These are phyloP conservation scores for Hyphopichia fennica DNA, from an alignment of 1,139 yeast species.

Conservation along the genomic window DNA sequence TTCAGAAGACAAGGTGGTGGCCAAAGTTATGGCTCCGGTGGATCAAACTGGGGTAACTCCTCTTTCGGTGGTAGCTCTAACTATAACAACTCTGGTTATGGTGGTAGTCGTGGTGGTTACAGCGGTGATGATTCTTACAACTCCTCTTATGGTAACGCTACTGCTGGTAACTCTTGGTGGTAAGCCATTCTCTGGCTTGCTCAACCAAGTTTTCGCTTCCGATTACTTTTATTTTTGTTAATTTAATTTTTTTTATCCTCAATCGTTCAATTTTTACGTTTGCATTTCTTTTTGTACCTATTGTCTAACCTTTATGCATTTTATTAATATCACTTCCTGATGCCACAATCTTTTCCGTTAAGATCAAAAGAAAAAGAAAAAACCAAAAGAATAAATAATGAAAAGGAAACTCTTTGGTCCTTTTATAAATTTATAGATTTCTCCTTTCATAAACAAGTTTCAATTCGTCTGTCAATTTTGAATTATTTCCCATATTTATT, in stretches of 20 bases:
- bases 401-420: constrained; percentile 11
- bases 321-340: constrained; percentile 17
- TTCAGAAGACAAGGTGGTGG: constrained; percentile 52
- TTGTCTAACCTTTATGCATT: constrained; percentile 5
- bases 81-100: constrained; percentile 19
- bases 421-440: background rate
- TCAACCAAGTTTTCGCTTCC: background rate
- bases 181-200: constrained; percentile 12
- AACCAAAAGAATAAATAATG: constrained; percentile 11
- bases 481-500: constrained; percentile 15
- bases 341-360: constrained; percentile 29
- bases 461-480: constrained; percentile 6
- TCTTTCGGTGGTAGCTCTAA: constrained; percentile 20
- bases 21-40: constrained; percentile 23
- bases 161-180: constrained; percentile 44
- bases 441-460: background rate
- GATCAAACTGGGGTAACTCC: constrained; percentile 28
- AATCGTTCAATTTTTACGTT: constrained; percentile 10
- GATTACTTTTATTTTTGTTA: too few species aligned
- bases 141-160: constrained; percentile 34
- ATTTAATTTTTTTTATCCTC: constrained; percentile 7
- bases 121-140: constrained; percentile 14
- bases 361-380: background rate
- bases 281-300: constrained; percentile 9
- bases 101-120: constrained; percentile 27